Conservation (phyloP, 345 rosid genomes). For the Moricandia moricandioides region DNA sequence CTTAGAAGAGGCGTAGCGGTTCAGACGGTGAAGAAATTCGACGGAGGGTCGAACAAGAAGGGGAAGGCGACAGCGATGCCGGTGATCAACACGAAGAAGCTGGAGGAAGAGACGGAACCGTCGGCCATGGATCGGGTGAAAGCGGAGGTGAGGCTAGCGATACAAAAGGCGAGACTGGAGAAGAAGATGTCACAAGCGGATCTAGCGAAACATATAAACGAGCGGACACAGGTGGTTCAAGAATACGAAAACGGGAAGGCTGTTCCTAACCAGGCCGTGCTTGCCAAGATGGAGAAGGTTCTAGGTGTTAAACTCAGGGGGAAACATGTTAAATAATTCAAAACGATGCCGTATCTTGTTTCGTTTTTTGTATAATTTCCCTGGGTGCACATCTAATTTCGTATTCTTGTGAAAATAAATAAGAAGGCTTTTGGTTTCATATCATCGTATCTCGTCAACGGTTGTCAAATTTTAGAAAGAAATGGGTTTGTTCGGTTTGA, state of each 20-base stretch:
- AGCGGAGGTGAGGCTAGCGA: constrained; percentile 58
- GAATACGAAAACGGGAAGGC: constrained; percentile 93
- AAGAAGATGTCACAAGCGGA: constrained; percentile 85
- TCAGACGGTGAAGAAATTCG: constrained; percentile 67
- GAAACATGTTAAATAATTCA: constrained; percentile 40
- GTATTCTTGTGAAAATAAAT: background rate
- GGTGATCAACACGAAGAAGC: constrained; percentile 52
- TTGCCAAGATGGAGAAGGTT: constrained; percentile 82
- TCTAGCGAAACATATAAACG: constrained; percentile 76
- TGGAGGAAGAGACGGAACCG: constrained; percentile 69
- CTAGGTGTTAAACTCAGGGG: constrained; percentile 82
- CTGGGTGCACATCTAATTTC: background rate
- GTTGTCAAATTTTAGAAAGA: background rate
- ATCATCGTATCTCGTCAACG: background rate
- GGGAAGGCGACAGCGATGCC: constrained; percentile 37
- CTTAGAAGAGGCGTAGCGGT: constrained; percentile 57
- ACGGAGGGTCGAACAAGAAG: constrained; percentile 71
- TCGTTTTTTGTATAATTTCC: background rate
- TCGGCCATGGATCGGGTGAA: constrained; percentile 55
- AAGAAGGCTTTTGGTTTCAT: background rate
- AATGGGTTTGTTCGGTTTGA: background rate
- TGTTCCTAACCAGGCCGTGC: constrained; percentile 64
- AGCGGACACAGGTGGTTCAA: constrained; percentile 73
- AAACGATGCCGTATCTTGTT: background rate
- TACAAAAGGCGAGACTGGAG: constrained; percentile 69